Evolutionary conservation across 768 basidiomycete species (phyloP).

Genomic region (Udeniomyces megalosporus): DNA sequence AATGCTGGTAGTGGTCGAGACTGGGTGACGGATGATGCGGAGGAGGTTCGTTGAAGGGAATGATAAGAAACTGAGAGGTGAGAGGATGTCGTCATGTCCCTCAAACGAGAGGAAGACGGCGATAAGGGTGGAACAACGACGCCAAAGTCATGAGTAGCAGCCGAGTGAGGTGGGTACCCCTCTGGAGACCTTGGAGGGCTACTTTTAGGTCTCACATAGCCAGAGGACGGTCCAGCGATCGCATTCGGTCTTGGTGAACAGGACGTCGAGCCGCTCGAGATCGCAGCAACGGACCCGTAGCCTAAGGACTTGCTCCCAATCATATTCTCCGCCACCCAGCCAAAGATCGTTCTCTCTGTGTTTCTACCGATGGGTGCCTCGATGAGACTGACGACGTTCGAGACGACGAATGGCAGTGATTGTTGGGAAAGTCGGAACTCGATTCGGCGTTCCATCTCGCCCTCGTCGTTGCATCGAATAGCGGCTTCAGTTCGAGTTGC

Average conservation of each 20-base stretch:
- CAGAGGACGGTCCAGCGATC: too few relatives aligned
- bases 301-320: background rate
- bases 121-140: too few relatives aligned
- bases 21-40: too few relatives aligned
- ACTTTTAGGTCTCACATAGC: background rate
- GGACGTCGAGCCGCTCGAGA: background rate
- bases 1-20: too few relatives aligned
- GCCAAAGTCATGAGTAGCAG: too few relatives aligned
- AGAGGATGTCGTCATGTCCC: too few relatives aligned
- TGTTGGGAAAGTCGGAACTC: slow-evolving; percentile 1
- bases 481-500: background rate
- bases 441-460: background rate
- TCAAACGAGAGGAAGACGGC: too few relatives aligned
- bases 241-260: too few relatives aligned
- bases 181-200: background rate
- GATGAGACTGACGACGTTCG: background rate
- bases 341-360: background rate
- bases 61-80: too few relatives aligned
- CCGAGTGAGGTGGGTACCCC: background rate
- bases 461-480: background rate
- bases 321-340: background rate
- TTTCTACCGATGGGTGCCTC: background rate
- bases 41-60: too few relatives aligned
- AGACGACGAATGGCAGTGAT: background rate
- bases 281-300: background rate